Conservation (phyloP, 2,329 filamentous ascomycete genomes). For the Setomelanomma holmii region DNA sequence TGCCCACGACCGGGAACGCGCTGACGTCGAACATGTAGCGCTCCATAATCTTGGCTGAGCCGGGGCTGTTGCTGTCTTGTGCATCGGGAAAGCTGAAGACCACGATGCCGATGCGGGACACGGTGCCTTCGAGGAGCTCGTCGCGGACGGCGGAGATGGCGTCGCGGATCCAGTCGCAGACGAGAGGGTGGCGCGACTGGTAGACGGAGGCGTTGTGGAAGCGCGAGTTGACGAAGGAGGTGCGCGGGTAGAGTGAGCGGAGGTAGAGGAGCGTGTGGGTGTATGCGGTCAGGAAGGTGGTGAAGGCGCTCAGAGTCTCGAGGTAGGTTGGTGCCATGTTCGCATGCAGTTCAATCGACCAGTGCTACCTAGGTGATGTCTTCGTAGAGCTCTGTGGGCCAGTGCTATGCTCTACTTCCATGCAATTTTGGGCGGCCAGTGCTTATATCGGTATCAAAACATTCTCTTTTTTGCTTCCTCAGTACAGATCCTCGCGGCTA, state of each 20-base stretch:
- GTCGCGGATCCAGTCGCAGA: constrained; percentile 85
- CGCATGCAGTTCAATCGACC: too few species aligned
- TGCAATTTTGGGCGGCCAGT: too few species aligned
- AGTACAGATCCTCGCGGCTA: too few species aligned
- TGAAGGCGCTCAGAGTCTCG: constrained; percentile 71
- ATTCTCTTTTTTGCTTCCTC: too few species aligned
- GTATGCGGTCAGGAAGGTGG: constrained; percentile 79
- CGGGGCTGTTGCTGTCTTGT: constrained; percentile 13
- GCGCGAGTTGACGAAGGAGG: constrained; percentile 78
- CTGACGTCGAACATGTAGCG: constrained; percentile 68
- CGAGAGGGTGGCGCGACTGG: constrained; percentile 83
- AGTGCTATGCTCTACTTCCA: too few species aligned
- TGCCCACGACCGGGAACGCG: constrained; percentile 59
- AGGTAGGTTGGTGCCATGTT: constrained; percentile 43
- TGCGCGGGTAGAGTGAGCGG: constrained; percentile 76
- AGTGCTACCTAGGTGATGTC: too few species aligned
- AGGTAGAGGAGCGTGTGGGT: constrained; percentile 88
- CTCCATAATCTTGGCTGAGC: constrained; percentile 60
- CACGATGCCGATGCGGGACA: constrained; percentile 63
- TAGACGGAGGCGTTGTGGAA: constrained; percentile 86
- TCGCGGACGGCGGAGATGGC: constrained; percentile 74
- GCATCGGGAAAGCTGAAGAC: constrained; percentile 56
- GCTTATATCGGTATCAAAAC: too few species aligned
- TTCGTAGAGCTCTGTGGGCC: too few species aligned
- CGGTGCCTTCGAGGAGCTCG: constrained; percentile 68